Conservation (phyloP, 805 yeast species). For the Wickerhamiella australiensis region DNA sequence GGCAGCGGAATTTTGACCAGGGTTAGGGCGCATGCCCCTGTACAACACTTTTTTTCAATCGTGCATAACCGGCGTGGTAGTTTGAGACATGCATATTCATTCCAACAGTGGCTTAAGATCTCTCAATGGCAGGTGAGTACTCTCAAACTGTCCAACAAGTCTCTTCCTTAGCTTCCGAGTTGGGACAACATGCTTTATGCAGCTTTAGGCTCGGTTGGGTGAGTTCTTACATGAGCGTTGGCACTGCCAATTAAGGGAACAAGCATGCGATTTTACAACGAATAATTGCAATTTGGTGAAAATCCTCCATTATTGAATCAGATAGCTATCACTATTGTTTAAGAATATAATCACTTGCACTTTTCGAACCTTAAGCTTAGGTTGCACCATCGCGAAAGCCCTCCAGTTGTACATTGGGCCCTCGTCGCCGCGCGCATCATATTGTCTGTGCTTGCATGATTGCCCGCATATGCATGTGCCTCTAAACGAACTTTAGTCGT, state of each 20-base stretch:
- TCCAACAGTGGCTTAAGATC: not conserved
- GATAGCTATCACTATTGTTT: too few relatives aligned
- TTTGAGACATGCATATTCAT: conserved; percentile 1
- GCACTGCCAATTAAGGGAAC: not conserved
- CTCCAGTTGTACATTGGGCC: not conserved
- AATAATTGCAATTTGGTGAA: too few relatives aligned
- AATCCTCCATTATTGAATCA: too few relatives aligned
- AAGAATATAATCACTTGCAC: not conserved
- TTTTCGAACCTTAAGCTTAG: not conserved
- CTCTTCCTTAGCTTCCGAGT: too few relatives aligned
- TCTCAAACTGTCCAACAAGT: too few relatives aligned
- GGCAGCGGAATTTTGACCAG: conserved; percentile 1
- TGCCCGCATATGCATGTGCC: conserved; percentile 6
- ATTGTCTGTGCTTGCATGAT: not conserved
- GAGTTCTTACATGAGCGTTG: not conserved
- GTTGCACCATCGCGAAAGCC: not conserved
- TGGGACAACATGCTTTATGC: not conserved
- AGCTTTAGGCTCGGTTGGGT: not conserved
- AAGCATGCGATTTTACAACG: not conserved
- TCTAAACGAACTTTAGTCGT: conserved; percentile 2
- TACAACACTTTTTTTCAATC: not conserved
- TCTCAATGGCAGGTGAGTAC: not conserved
- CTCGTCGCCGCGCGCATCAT: not conserved
- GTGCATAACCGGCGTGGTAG: conserved; percentile 3
- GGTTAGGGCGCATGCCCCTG: conserved; percentile 4